Conservation (phyloP, 177 flowering plant genomes). For the Telopea speciosissima region DNA sequence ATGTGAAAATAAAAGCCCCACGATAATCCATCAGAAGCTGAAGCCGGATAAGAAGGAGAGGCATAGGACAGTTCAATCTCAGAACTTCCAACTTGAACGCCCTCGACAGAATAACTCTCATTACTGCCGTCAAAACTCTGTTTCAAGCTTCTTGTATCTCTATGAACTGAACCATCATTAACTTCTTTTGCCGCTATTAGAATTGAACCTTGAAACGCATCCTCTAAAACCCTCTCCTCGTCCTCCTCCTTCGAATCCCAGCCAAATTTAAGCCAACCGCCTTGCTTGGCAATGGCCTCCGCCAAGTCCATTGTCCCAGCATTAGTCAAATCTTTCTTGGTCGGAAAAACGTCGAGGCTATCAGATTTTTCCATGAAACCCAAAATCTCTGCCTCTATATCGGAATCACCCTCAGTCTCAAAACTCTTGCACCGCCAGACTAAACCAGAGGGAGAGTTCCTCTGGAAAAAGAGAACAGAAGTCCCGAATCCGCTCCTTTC, state of each 20-base stretch:
- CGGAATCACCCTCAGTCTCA: constrained; percentile 33
- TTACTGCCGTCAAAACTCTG: constrained; percentile 7
- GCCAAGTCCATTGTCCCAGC: constrained; percentile 78
- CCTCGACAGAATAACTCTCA: constrained; percentile 12
- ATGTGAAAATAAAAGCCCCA: constrained; percentile 31
- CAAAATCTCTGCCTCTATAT: constrained; percentile 58
- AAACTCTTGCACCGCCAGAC: constrained; percentile 21
- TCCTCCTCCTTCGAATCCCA: constrained; percentile 50
- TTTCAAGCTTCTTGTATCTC: constrained; percentile 15
- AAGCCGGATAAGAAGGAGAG: constrained; percentile 19
- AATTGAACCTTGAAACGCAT: constrained; percentile 2
- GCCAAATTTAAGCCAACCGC: constrained; percentile 77
- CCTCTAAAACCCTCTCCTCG: constrained; percentile 6
- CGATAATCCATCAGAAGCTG: constrained; percentile 56
- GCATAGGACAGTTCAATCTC: constrained; percentile 13
- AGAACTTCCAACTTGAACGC: constrained; percentile 8
- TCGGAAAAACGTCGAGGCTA: constrained; percentile 56
- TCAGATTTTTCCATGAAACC: constrained; percentile 65
- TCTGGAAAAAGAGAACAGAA: constrained; percentile 7
- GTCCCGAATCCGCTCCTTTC: background rate
- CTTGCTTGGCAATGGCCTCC: constrained; percentile 41
- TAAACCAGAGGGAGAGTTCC: constrained; percentile 17
- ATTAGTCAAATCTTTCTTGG: constrained; percentile 50
- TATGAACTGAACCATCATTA: background rate
- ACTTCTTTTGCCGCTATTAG: background rate